These are phyloP conservation scores for Capsicum pubescens DNA, from an alignment of 257 asterid genomes.

Conservation along the genomic window DNA sequence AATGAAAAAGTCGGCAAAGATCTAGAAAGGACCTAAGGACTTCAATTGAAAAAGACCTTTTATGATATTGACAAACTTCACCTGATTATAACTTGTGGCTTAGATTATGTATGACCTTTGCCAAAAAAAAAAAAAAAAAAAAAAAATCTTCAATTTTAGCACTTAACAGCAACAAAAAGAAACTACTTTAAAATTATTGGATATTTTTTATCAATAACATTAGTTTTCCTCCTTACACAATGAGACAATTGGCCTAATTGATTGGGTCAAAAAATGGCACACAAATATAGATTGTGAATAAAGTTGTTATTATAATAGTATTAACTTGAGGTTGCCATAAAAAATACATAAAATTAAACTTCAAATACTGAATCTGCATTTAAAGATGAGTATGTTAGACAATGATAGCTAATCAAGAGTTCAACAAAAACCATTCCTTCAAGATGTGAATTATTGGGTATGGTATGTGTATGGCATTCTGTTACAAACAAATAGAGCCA, in stretches of 20 bases:
- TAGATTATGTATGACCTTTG: background rate
- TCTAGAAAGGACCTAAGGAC: conserved; percentile 28
- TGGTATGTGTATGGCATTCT: background rate
- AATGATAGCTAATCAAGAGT: background rate
- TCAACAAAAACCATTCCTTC: background rate
- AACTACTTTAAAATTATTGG: background rate
- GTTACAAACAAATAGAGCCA: conserved; percentile 22
- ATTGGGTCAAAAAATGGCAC: background rate
- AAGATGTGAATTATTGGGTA: background rate
- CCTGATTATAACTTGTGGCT: conserved; percentile 7
- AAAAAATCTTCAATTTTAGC: background rate
- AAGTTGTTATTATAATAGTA: background rate
- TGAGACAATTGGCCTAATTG: background rate
- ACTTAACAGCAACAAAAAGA: background rate
- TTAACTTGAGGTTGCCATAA: background rate
- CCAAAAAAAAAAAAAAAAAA: no score
- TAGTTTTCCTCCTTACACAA: background rate
- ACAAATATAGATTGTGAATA: background rate
- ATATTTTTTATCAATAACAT: background rate
- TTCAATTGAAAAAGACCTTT: background rate
- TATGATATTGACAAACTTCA: background rate
- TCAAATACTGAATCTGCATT: background rate
- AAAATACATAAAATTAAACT: background rate
- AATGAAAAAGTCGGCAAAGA: background rate
- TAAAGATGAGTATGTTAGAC: background rate